These are phyloP conservation scores for Strigomonas galati DNA, from an alignment of 208 protist species.

Conservation along the genomic window DNA sequence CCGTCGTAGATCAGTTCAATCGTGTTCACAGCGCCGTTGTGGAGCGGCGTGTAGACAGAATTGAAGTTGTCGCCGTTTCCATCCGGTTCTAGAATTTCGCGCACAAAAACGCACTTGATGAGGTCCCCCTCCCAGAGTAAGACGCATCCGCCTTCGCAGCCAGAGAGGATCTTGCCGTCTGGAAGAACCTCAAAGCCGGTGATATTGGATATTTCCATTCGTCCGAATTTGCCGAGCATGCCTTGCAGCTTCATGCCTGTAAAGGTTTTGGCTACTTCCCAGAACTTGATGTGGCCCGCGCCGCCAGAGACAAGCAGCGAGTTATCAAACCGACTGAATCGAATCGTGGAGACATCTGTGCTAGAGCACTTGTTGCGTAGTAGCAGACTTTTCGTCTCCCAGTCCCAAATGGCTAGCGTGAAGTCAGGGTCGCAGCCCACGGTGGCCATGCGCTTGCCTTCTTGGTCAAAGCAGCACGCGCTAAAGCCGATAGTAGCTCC, in stretches of 20 bases:
- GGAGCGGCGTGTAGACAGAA: constrained; percentile 37
- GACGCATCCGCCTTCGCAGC: constrained; percentile 93
- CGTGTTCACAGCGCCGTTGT: constrained; percentile 89
- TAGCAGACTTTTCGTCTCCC: constrained; percentile 81
- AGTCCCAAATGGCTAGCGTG: constrained; percentile 96
- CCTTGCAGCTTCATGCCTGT: constrained; percentile 97
- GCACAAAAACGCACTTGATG: constrained; percentile 92
- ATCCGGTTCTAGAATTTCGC: constrained; percentile 22
- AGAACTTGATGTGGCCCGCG: constrained; percentile 97
- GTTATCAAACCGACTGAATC: constrained; percentile 92
- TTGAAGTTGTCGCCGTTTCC: constrained; percentile 2
- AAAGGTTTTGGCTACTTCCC: constrained; percentile 98
- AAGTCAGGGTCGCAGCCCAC: constrained; percentile 95
- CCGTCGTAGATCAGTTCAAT: constrained; percentile 79
- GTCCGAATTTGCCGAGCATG: constrained; percentile 97
- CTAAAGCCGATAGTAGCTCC: constrained; percentile 86
- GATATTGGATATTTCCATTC: constrained; percentile 96
- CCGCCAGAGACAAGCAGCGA: constrained; percentile 93
- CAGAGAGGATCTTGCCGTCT: constrained; percentile 94
- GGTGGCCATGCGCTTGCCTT: constrained; percentile 91
- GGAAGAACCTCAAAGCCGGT: constrained; percentile 90
- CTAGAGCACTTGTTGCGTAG: constrained; percentile 96
- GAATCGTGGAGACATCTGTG: constrained; percentile 91
- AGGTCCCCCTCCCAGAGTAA: constrained; percentile 97
- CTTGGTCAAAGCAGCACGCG: constrained; percentile 78